phyloP scores from a whole-genome alignment of 2,329 filamentous ascomycete species.

The Elsinoe arachidis region DNA sequence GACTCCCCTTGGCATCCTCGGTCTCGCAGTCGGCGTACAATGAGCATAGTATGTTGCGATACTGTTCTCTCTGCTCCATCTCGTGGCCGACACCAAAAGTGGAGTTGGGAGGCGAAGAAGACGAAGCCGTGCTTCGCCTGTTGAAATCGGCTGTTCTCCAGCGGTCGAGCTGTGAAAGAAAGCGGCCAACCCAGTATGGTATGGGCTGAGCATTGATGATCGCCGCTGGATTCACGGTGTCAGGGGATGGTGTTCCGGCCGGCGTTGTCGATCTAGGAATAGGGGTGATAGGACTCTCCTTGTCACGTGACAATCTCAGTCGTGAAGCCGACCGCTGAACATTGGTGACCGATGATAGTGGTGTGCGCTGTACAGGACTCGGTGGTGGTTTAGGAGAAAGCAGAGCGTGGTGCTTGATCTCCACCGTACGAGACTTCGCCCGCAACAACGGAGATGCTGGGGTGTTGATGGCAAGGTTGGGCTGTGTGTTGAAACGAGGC shows the following conservation, averaged over 20 bases:
- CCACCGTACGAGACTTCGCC: neutral
- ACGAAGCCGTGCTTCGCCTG: slow-evolving; percentile 30
- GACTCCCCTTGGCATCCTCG: slow-evolving; percentile 4
- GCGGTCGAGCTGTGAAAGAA: slow-evolving; percentile 49
- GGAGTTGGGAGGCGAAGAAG: slow-evolving; percentile 32
- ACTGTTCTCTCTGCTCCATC: neutral
- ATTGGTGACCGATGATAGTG: slow-evolving; percentile 1
- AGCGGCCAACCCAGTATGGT: slow-evolving; percentile 56
- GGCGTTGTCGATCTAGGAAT: neutral
- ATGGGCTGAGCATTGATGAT: slow-evolving; percentile 29
- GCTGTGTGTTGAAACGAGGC: neutral
- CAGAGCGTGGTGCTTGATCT: slow-evolving; percentile 8
- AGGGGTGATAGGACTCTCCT: neutral
- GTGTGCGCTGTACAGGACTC: neutral
- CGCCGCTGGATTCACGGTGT: slow-evolving; percentile 10
- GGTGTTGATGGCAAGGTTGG: neutral
- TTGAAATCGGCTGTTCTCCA: slow-evolving; percentile 41
- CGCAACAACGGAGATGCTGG: neutral
- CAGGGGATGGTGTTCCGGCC: neutral
- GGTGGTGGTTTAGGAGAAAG: slow-evolving; percentile 7
- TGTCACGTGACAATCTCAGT: neutral
- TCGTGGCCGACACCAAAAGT: slow-evolving; percentile 13
- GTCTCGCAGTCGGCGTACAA: slow-evolving; percentile 7
- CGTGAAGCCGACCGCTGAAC: neutral
- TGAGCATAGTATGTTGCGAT: neutral